Conservation (phyloP, 371 early-diverging fungal species). For the Polyrhizophydium stewartii region DNA sequence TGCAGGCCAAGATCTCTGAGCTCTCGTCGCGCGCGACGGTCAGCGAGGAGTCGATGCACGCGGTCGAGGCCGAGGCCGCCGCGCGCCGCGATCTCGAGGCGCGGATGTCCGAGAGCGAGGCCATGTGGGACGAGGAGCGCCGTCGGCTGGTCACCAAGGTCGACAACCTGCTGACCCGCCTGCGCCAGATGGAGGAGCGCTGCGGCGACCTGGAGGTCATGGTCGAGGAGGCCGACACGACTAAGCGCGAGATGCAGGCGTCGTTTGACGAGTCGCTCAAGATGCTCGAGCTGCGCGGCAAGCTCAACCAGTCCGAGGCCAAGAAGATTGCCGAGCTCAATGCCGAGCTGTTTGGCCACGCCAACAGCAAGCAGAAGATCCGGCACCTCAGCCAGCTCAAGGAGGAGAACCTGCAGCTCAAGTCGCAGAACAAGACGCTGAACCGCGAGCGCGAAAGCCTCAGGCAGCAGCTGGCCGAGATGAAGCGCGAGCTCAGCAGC, state of each 20-base stretch:
- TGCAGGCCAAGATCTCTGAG: no score
- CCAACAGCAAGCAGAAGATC: constrained; percentile 44
- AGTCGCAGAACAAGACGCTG: constrained; percentile 15
- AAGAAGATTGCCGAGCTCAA: constrained; percentile 25
- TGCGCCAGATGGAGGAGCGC: background rate
- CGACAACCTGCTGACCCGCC: background rate
- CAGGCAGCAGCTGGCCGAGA: background rate
- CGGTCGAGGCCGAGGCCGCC: background rate
- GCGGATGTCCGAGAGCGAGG: background rate
- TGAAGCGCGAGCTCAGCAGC: background rate
- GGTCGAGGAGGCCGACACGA: constrained; percentile 9
- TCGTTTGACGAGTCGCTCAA: constrained; percentile 16
- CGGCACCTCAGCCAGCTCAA: constrained; percentile 47
- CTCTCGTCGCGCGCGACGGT: background rate
- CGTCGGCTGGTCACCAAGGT: background rate
- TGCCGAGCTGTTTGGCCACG: constrained; percentile 39
- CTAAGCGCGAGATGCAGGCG: constrained; percentile 17
- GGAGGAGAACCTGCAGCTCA: constrained; percentile 48
- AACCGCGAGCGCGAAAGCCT: background rate
- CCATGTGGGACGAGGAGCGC: background rate
- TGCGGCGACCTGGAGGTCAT: background rate
- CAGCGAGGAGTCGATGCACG: background rate
- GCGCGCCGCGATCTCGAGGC: background rate
- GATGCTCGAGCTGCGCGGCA: constrained; percentile 16
- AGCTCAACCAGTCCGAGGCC: constrained; percentile 23